Conservation (phyloP, 768 basidiomycete genomes). For the Suillus luteus region DNA sequence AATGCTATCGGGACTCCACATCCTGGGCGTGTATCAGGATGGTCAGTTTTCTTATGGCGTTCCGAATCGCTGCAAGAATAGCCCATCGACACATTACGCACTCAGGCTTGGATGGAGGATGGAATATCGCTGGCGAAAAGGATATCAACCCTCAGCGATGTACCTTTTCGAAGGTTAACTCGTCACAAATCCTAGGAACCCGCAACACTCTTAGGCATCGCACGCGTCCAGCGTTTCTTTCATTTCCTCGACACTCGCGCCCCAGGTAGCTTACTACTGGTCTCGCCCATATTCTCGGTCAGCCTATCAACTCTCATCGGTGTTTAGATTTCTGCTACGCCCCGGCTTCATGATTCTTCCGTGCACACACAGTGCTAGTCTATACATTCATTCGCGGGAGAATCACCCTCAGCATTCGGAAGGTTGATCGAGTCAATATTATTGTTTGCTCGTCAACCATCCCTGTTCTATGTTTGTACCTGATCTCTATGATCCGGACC, state of each 20-base stretch:
- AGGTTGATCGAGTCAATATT: background rate
- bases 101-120: background rate
- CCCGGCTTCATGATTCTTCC: background rate
- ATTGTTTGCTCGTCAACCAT: background rate
- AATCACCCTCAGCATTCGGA: background rate
- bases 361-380: background rate
- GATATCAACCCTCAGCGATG: background rate
- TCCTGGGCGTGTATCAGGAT: background rate
- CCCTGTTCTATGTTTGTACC: background rate
- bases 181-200: background rate
- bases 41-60: background rate
- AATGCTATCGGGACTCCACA: background rate
- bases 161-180: background rate
- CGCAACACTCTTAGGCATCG: background rate
- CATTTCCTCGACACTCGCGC: background rate
- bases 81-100: background rate
- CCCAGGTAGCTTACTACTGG: background rate
- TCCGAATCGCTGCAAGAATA: background rate
- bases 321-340: background rate
- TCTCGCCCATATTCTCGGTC: background rate
- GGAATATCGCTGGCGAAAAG: background rate
- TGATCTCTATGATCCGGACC: slow-evolving; percentile 1
- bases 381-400: slow-evolving; percentile 4
- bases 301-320: slow-evolving; percentile 4
- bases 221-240: background rate